Conservation (phyloP, 768 basidiomycete genomes). For the Kwoniella shandongensis region DNA sequence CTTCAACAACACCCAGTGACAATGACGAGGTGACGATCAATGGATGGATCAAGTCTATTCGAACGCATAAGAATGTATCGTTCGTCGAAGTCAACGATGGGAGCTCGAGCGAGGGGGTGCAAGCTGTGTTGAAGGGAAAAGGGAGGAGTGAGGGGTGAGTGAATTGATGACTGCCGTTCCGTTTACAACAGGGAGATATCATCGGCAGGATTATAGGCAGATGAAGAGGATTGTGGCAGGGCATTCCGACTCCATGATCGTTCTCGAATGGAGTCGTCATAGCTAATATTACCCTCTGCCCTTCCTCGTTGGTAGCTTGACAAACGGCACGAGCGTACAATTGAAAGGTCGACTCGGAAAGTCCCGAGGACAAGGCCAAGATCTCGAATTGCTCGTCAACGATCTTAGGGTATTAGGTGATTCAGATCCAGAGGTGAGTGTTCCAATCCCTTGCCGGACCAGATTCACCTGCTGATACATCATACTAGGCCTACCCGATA, state of each 20-base stretch:
- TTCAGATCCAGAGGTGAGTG: slow-evolving; percentile 62
- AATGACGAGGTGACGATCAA: slow-evolving; percentile 58
- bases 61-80: slow-evolving; percentile 82
- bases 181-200: no score
- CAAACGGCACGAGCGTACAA: slow-evolving; percentile 62
- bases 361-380: slow-evolving; percentile 61
- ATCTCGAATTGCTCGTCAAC: slow-evolving; percentile 60
- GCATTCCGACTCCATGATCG: background rate
- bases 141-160: slow-evolving; percentile 49
- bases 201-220: no score
- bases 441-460: slow-evolving; percentile 18
- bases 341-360: slow-evolving; percentile 58
- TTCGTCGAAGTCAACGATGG: slow-evolving; percentile 80
- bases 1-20: background rate
- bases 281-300: no score
- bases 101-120: slow-evolving; percentile 67
- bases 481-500: slow-evolving; percentile 73
- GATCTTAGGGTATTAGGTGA: slow-evolving; percentile 60
- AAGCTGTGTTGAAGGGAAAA: slow-evolving; percentile 69
- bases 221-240: no score
- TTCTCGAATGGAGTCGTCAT: no score
- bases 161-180: no score
- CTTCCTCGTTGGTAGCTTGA: no score
- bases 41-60: slow-evolving; percentile 83
- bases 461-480: background rate